Evolutionary conservation across 768 basidiomycete species (phyloP).

Genomic region (Kwoniella bestiolae): DNA sequence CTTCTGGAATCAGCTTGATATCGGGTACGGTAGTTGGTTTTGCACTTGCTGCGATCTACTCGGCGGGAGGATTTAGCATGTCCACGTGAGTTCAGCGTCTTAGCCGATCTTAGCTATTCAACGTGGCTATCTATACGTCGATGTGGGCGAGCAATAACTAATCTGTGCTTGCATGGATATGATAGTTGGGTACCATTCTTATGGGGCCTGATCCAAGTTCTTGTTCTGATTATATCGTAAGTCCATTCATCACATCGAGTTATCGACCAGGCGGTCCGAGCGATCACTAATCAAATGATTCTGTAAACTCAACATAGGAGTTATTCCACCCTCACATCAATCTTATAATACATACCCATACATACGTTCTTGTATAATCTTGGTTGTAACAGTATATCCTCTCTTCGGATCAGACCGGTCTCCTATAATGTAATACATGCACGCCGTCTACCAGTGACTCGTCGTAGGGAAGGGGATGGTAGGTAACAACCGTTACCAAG

Average conservation of each 20-base stretch:
- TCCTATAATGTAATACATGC: neutral
- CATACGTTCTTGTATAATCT: neutral
- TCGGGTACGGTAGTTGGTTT: slow-evolving; percentile 49
- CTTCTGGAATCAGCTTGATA: slow-evolving; percentile 34
- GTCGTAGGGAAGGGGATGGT: no score
- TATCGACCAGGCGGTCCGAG: neutral
- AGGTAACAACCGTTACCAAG: slow-evolving; percentile 1
- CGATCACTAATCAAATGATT: neutral
- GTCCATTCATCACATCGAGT: slow-evolving; percentile 9
- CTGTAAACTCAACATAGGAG: slow-evolving; percentile 23
- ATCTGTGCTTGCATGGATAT: no score
- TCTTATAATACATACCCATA: slow-evolving; percentile 42
- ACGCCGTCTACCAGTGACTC: no score
- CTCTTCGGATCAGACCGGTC: neutral
- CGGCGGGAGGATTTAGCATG: slow-evolving; percentile 51
- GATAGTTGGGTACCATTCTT: slow-evolving; percentile 54
- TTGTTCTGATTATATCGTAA: slow-evolving; percentile 49
- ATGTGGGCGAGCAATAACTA: no score
- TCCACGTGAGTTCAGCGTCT: slow-evolving; percentile 45
- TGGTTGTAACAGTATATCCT: neutral
- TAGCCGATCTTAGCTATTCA: neutral
- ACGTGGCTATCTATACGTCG: no score
- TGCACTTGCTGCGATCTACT: slow-evolving; percentile 51
- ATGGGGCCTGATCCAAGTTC: slow-evolving; percentile 49
- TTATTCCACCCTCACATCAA: slow-evolving; percentile 48